Conservation (phyloP, 1,139 yeast genomes). For the Candida gigantensis region DNA sequence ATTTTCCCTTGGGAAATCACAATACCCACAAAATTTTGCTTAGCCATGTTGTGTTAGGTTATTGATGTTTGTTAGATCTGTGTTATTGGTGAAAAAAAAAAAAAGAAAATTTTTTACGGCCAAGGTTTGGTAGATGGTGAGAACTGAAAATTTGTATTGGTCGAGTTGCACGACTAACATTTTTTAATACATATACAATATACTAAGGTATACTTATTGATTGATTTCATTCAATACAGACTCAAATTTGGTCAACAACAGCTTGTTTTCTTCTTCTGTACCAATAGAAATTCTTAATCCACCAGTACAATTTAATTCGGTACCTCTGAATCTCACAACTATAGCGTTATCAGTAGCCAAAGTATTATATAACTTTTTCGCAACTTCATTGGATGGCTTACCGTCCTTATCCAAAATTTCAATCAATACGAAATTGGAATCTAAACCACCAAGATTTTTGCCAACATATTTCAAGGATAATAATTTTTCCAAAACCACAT, state of each 20-base stretch:
- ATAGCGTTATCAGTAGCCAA: slow-evolving; percentile 75
- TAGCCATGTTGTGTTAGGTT: slow-evolving; percentile 62
- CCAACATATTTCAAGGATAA: slow-evolving; percentile 64
- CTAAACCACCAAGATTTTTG: slow-evolving; percentile 78
- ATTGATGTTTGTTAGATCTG: not conserved
- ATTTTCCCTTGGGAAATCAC: slow-evolving; percentile 95
- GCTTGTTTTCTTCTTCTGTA: slow-evolving; percentile 68
- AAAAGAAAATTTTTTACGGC: slow-evolving; percentile 5
- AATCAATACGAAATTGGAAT: slow-evolving; percentile 79
- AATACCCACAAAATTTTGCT: slow-evolving; percentile 87
- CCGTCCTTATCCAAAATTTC: slow-evolving; percentile 67
- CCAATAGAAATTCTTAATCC: slow-evolving; percentile 87
- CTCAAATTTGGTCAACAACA: slow-evolving; percentile 53
- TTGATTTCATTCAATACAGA: slow-evolving; percentile 14
- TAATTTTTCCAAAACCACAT: slow-evolving; percentile 51
- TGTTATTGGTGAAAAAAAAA: not conserved
- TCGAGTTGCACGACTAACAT: too few relatives aligned
- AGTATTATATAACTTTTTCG: slow-evolving; percentile 61
- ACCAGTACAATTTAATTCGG: slow-evolving; percentile 85
- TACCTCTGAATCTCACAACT: slow-evolving; percentile 89
- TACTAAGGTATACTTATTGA: not conserved
- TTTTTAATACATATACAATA: not conserved
- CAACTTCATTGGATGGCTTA: slow-evolving; percentile 67
- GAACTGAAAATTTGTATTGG: too few relatives aligned
- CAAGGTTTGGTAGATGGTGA: not conserved